Conservation (phyloP, 2,329 filamentous ascomycete species). For the Arthrobotrys entomopaga region DNA sequence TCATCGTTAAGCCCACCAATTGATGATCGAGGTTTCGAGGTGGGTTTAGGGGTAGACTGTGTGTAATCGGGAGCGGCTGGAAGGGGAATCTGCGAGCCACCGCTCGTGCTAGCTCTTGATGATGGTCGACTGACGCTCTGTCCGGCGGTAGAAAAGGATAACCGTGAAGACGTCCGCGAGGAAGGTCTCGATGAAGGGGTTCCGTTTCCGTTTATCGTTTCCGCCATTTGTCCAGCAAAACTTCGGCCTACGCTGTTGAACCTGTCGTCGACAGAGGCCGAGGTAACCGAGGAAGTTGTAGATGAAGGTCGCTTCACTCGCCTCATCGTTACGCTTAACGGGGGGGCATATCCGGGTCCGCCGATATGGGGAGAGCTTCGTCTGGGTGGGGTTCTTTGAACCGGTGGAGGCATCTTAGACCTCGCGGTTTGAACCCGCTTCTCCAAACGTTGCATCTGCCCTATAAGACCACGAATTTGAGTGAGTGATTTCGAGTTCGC, state of each 20-base stretch:
- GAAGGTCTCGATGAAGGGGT: conserved; percentile 42
- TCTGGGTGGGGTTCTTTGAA: conserved; percentile 81
- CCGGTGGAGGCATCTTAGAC: conserved; percentile 87
- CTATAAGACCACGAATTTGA: conserved; percentile 92
- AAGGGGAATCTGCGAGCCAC: conserved; percentile 34
- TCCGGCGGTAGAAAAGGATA: conserved; percentile 40
- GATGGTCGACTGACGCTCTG: conserved; percentile 46
- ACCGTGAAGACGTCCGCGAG: conserved; percentile 40
- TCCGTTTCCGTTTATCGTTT: conserved; percentile 38
- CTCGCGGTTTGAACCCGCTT: conserved; percentile 89
- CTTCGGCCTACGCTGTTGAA: conserved; percentile 44
- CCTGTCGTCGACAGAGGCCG: conserved; percentile 44
- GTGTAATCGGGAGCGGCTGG: conserved; percentile 44
- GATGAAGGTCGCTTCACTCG: conserved; percentile 56
- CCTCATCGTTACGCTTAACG: conserved; percentile 53
- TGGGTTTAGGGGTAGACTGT: conserved; percentile 21
- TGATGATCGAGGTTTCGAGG: conserved; percentile 42
- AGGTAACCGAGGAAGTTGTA: conserved; percentile 57
- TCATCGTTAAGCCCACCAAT: conserved; percentile 48
- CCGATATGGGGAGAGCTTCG: conserved; percentile 58
- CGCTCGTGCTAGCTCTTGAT: conserved; percentile 35
- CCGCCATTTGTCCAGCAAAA: conserved; percentile 50
- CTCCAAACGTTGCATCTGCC: conserved; percentile 96
- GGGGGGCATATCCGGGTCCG: conserved; percentile 47
- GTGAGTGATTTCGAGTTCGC: conserved; percentile 78